Percentiles rank a stretch among this genome's conserved stretches.
These are phyloP conservation scores for Teratosphaeria pseudoeucalypti DNA, from an alignment of 2,329 filamentous ascomycete genomes.

Conservation along the genomic window DNA sequence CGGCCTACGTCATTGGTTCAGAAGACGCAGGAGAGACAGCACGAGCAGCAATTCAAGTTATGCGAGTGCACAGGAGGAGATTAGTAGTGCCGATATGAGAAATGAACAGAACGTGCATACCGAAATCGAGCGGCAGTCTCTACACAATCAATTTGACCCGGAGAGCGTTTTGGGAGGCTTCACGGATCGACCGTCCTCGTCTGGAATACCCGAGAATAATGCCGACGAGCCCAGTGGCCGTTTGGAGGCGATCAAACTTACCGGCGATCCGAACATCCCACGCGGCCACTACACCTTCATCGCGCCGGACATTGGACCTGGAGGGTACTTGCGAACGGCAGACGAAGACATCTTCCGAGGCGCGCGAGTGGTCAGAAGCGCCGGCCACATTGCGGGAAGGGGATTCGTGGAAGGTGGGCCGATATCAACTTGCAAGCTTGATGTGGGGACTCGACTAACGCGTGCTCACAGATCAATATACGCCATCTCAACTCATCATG, in stretches of 20 bases:
- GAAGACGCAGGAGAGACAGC: slow-evolving; percentile 12
- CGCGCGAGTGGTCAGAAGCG: slow-evolving; percentile 60
- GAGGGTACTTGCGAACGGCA: slow-evolving; percentile 54
- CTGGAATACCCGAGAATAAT: background rate
- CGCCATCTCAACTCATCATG: slow-evolving; percentile 65
- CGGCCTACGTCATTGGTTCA: slow-evolving; percentile 23
- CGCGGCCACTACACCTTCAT: slow-evolving; percentile 76
- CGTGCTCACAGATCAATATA: slow-evolving; percentile 53
- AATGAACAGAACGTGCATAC: background rate
- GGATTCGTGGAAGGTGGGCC: slow-evolving; percentile 63
- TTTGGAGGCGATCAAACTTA: slow-evolving; percentile 79
- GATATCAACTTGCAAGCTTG: background rate
- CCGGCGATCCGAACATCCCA: slow-evolving; percentile 82
- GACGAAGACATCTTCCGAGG: slow-evolving; percentile 62
- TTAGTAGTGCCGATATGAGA: background rate
- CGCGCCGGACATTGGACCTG: slow-evolving; percentile 62
- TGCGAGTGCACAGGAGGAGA: slow-evolving; percentile 22
- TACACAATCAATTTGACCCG: background rate
- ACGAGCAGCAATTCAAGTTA: slow-evolving; percentile 11
- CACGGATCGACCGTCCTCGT: background rate
- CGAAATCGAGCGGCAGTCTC: background rate
- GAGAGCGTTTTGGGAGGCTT: background rate
- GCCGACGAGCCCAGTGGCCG: slow-evolving; percentile 46
- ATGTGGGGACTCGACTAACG: slow-evolving; percentile 1
- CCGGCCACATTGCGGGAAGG: slow-evolving; percentile 65